These are phyloP conservation scores for Triglochin maritima DNA, from an alignment of 106 monocot species.

Conservation along the genomic window DNA sequence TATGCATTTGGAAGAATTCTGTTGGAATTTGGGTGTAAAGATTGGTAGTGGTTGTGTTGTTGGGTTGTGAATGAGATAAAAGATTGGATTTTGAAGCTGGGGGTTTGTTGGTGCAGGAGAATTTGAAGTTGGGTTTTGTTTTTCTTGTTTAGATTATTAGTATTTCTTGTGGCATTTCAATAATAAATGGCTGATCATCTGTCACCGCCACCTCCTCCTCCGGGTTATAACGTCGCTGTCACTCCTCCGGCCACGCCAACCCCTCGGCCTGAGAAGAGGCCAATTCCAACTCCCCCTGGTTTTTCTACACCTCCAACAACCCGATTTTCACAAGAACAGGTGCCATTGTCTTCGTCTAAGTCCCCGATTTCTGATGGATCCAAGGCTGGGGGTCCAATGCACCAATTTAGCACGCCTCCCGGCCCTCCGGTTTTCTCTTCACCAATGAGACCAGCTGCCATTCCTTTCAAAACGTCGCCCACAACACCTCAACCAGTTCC, in stretches of 20 bases:
- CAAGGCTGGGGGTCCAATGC: constrained; percentile 19
- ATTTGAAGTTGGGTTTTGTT: not conserved
- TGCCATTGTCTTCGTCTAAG: constrained; percentile 13
- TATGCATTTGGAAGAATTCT: not conserved
- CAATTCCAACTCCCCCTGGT: constrained; percentile 11
- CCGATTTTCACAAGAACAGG: constrained; percentile 21
- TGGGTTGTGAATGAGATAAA: not conserved
- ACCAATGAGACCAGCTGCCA: constrained; percentile 54
- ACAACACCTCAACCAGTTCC: constrained; percentile 48
- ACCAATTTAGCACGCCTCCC: constrained; percentile 80
- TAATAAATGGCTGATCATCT: constrained; percentile 11
- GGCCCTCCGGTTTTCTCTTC: constrained; percentile 81
- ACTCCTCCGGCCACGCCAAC: constrained; percentile 28
- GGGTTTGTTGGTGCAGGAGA: too few species aligned
- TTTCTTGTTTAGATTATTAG: constrained; percentile 3
- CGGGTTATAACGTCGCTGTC: constrained; percentile 16
- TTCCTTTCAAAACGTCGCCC: constrained; percentile 69
- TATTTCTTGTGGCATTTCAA: constrained; percentile 1
- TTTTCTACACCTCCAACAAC: constrained; percentile 27
- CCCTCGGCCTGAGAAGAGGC: constrained; percentile 32
- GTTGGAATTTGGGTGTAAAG: not conserved
- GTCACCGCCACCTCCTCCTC: constrained; percentile 11
- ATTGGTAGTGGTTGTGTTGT: too few species aligned
- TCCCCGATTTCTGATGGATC: constrained; percentile 24
- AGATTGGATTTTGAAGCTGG: not conserved